Evolutionary conservation across 805 yeast species (phyloP).

Genomic region (Komagataella populi): DNA sequence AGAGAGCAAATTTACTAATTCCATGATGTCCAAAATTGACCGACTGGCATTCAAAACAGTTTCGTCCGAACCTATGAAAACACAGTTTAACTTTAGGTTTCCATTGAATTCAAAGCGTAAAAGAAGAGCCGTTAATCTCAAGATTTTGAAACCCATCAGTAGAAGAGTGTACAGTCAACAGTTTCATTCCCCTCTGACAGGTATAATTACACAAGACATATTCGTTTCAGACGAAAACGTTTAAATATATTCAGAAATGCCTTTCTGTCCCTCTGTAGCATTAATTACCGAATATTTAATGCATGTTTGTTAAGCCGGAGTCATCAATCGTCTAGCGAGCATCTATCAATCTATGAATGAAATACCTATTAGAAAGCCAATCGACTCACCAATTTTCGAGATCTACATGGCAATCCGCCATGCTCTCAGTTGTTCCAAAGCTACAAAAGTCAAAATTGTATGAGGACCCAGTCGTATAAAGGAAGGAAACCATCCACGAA

Average conservation of each 20-base stretch:
- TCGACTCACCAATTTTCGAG: no score
- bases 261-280: no score
- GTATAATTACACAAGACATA: background rate
- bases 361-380: no score
- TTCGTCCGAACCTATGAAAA: background rate
- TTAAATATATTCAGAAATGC: no score
- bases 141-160: background rate
- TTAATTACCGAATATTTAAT: no score
- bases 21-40: background rate
- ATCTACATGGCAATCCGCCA: slow-evolving; percentile 1
- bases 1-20: background rate
- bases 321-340: no score
- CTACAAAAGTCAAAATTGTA: slow-evolving; percentile 56
- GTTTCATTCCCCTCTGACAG: background rate
- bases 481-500: slow-evolving; percentile 86
- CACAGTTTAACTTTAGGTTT: background rate
- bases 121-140: background rate
- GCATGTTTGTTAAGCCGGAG: no score
- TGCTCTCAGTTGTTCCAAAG: slow-evolving; percentile 49
- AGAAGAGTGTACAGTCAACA: background rate
- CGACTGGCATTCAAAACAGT: background rate
- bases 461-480: slow-evolving; percentile 80
- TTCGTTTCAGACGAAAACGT: background rate
- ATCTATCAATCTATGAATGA: no score
- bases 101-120: background rate